Evolutionary conservation across 2,329 filamentous ascomycete species (phyloP), one percentile per base, ranked within the genome.

Genomic region (Colletotrichum ledebouriae): DNA sequence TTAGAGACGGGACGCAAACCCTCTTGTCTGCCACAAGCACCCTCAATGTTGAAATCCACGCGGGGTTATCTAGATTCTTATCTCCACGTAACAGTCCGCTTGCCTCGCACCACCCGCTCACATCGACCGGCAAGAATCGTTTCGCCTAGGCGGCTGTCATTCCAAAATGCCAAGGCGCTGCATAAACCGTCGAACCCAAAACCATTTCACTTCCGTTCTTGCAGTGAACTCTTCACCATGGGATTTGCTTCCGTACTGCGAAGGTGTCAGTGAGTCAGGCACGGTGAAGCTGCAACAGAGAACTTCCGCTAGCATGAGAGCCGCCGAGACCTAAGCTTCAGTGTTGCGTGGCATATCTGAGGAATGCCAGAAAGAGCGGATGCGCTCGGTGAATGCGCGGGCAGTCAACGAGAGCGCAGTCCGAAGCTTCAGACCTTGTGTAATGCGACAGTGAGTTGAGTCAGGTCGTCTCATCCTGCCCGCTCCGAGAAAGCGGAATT

Each of bases 391-490:
- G 17, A 20, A n/a, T 13, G 9, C 55, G 20, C 22, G 12, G 34
- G 34, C 22, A 17, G 41, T 25, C 42, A n/a, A n/a, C 20, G 15
- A 46, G 37, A 39, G 42, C 17, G 34, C 6, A 25, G 47, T 41
- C 47, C 47, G 42, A 55, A 12, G 39, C 39, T 4, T 10, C 15
- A 41, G 47, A 61, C 29, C 15, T 47, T 46, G 20, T 29, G 44
- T 25, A 52, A 52, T 59, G 37, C 37, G 41, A 61, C 47, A 4
- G 47, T 39, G 57, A 12, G 13, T 55, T 33, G 63, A 65, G 56
- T 65, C 63, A 52, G 47, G 12, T 10, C 20, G 20, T 25, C n/a
- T 9, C 47, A 33, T 29, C 11, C 29, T 20, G 20, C 25, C 47
- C 39, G 57, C 7, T 11, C 25, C 29, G 39, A 46, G 33, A 37